These are phyloP conservation scores for Artemisia argyi DNA, from an alignment of 129 eudicot genomes.

Conservation along the genomic window DNA sequence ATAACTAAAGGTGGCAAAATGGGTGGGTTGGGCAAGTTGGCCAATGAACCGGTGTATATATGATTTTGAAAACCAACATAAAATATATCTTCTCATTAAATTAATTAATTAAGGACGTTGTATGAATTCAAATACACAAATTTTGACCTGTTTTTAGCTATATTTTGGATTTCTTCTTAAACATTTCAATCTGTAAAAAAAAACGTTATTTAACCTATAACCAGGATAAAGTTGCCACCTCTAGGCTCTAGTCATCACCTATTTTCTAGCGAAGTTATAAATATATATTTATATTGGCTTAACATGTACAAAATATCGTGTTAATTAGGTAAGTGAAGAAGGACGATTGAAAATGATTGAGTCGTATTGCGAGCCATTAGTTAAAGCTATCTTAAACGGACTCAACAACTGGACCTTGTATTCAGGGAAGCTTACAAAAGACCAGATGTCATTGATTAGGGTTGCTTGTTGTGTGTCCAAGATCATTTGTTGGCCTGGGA, in stretches of 20 bases:
- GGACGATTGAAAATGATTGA: constrained; percentile 55
- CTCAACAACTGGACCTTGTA: constrained; percentile 37
- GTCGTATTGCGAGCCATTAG: constrained; percentile 55
- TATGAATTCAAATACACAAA: too few relatives aligned
- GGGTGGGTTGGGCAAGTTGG: too few relatives aligned
- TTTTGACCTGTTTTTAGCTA: too few relatives aligned
- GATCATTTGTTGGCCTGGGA: constrained; percentile 76
- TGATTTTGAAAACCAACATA: too few relatives aligned
- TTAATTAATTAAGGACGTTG: too few relatives aligned
- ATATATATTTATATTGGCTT: background rate
- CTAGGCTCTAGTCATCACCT: background rate
- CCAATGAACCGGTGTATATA: too few relatives aligned
- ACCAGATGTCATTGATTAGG: constrained; percentile 43
- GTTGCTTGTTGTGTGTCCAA: constrained; percentile 75
- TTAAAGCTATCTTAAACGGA: constrained; percentile 49
- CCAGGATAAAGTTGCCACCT: too few relatives aligned
- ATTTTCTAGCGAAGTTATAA: constrained; percentile 9
- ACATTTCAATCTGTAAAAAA: too few relatives aligned
- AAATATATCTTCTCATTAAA: too few relatives aligned
- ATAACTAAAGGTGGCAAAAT: background rate
- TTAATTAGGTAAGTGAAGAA: constrained; percentile 51
- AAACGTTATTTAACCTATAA: too few relatives aligned
- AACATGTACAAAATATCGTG: constrained; percentile 15
- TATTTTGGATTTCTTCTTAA: too few relatives aligned
- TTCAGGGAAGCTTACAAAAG: constrained; percentile 51